Base-by-base conservation (phyloP, 371 early-diverging fungal species). In the Nosema muscidifuracis region DNA sequence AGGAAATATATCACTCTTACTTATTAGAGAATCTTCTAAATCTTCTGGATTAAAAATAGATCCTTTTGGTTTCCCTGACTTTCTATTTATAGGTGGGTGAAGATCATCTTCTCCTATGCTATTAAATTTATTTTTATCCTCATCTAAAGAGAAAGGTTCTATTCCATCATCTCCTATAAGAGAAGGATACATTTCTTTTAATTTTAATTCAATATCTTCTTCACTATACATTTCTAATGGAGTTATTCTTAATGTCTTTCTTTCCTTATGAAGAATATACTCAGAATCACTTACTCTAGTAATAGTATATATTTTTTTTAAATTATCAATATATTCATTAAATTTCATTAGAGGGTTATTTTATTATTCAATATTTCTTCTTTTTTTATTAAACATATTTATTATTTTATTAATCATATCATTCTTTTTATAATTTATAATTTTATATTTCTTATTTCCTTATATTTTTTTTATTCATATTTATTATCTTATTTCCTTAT, bases 81-180 rank as follows among this genome's bases (percentile, higher is more conserved):
- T 24, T 42, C 42, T n/a, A n/a, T 16, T 12, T 20, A 31, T 40
- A 33, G 16, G 43, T 12, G 62, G 62, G 18, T 40, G 22, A 9
- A 62, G 26, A 42, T 62, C 62, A 62, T 62, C 62, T 42, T 62
- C 62, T 1, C 62, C 62, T 24, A 62, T 22, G 9, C n/a, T 4
- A 1, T 34, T 34, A 38, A 60, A 60, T 4, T 28, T 22, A 12
- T 20, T 10, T 10, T 13, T 24, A 4, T 28, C 7, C 28, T 30
- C 7, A 7, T 28, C 56, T 18, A 7, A 10, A 10, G 22, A 50
- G n/a, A n/a, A n/a, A n/a, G n/a, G n/a, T n/a, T n/a, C n/a, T n/a
- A n/a, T n/a, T n/a, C n/a, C n/a, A n/a, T n/a, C n/a, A n/a, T n/a
- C n/a, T n/a, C n/a, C n/a, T n/a, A n/a, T n/a, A 4, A 55, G 2